Evolutionary conservation across 2,329 filamentous ascomycete genomes (phyloP).

Genomic region (Verticillium isaacii): DNA sequence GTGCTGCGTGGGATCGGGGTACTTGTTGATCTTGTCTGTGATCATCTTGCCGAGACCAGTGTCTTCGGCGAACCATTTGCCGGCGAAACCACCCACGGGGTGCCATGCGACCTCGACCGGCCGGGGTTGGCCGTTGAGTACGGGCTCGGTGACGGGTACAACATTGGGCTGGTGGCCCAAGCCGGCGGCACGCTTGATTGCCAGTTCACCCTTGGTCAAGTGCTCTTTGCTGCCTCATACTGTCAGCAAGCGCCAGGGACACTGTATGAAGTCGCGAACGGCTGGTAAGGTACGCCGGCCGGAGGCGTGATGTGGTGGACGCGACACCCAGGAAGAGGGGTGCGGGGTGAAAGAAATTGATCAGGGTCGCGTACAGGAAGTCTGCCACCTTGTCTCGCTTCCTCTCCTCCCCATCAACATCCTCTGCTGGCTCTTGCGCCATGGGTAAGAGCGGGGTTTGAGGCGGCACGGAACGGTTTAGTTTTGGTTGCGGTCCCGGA

Average conservation of each 20-base stretch:
- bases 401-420: not conserved
- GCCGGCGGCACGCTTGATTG: conserved; percentile 36
- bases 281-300: not conserved
- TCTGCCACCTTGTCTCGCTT: conserved; percentile 1
- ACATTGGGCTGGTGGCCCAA: conserved; percentile 39
- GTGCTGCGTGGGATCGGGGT: conserved; percentile 56
- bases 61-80: conserved; percentile 54
- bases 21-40: conserved; percentile 47
- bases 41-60: conserved; percentile 52
- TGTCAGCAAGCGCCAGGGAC: not conserved
- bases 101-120: conserved; percentile 53
- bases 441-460: not conserved
- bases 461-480: not conserved
- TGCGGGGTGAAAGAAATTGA: not conserved
- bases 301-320: not conserved
- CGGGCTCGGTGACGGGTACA: conserved; percentile 32
- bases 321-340: not conserved
- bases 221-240: conserved; percentile 19
- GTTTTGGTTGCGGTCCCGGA: not conserved
- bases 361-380: not conserved
- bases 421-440: not conserved
- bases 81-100: conserved; percentile 49
- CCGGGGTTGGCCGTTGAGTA: conserved; percentile 29
- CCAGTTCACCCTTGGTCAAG: conserved; percentile 32
- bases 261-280: not conserved